These are phyloP conservation scores for Gentiana straminea DNA, from an alignment of 257 asterid species.

Conservation along the genomic window DNA sequence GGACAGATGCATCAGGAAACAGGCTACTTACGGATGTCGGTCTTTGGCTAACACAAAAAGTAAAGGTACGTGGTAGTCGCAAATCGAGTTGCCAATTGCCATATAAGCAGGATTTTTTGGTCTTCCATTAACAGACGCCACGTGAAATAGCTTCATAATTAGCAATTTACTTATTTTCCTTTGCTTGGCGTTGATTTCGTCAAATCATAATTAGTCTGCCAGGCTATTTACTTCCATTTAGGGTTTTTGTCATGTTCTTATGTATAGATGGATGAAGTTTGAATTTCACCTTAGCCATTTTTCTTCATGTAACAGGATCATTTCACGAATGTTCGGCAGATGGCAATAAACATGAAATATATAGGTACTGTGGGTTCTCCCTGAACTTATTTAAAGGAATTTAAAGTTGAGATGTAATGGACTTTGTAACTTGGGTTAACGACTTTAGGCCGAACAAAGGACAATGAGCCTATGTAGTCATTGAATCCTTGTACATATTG, in stretches of 20 bases:
- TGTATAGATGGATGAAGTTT: neutral
- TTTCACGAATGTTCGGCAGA: slow-evolving; percentile 57
- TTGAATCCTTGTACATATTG: slow-evolving; percentile 5
- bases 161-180: neutral
- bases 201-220: neutral
- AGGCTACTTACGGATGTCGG: slow-evolving; percentile 75
- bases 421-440: too few species aligned
- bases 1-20: slow-evolving; percentile 89
- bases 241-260: neutral
- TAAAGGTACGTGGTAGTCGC: slow-evolving; percentile 43
- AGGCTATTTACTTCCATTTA: too few species aligned
- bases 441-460: too few species aligned
- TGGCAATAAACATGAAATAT: slow-evolving; percentile 72
- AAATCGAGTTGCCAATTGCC: neutral
- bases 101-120: neutral
- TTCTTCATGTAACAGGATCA: slow-evolving; percentile 59
- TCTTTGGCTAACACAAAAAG: slow-evolving; percentile 79
- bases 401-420: too few species aligned
- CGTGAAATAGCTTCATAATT: neutral
- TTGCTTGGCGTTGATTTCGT: slow-evolving; percentile 1
- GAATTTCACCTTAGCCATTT: neutral
- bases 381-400: neutral
- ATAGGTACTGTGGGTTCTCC: slow-evolving; percentile 44
- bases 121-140: neutral
- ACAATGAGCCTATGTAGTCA: too few species aligned